Conservation (phyloP, 495 filamentous ascomycete genomes). For the Xylaria venustula region DNA sequence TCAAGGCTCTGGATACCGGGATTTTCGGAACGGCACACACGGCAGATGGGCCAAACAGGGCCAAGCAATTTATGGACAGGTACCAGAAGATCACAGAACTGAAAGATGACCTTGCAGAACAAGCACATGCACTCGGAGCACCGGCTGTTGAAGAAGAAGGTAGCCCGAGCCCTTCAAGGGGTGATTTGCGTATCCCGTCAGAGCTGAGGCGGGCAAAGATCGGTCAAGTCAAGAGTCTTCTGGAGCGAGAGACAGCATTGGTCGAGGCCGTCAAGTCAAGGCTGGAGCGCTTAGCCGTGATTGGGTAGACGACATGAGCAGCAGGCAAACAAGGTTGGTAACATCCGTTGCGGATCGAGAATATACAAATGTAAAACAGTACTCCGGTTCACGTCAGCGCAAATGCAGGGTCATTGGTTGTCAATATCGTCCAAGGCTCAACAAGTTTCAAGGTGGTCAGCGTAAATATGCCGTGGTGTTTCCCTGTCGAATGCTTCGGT, state of each 20-base stretch:
- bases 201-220: slow-evolving; percentile 67
- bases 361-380: slow-evolving; percentile 29
- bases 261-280: slow-evolving; percentile 54
- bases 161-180: slow-evolving; percentile 22
- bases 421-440: slow-evolving; percentile 17
- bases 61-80: slow-evolving; percentile 43
- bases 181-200: slow-evolving; percentile 56
- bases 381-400: slow-evolving; percentile 13
- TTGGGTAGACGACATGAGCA: slow-evolving; percentile 20
- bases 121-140: slow-evolving; percentile 40
- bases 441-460: slow-evolving; percentile 22
- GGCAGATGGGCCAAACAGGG: slow-evolving; percentile 17
- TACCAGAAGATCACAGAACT: slow-evolving; percentile 48
- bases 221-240: slow-evolving; percentile 64
- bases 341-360: neutral
- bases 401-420: slow-evolving; percentile 22
- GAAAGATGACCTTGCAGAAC: slow-evolving; percentile 50
- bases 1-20: slow-evolving; percentile 48
- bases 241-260: slow-evolving; percentile 65
- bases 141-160: slow-evolving; percentile 31
- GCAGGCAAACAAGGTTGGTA: neutral
- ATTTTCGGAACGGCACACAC: slow-evolving; percentile 40
- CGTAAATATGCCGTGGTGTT: slow-evolving; percentile 22
- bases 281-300: slow-evolving; percentile 44
- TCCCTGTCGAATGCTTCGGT: slow-evolving; percentile 23